Evolutionary conservation across 2,329 filamentous ascomycete species (phyloP).

Genomic region (Xylariaceae sp.): DNA sequence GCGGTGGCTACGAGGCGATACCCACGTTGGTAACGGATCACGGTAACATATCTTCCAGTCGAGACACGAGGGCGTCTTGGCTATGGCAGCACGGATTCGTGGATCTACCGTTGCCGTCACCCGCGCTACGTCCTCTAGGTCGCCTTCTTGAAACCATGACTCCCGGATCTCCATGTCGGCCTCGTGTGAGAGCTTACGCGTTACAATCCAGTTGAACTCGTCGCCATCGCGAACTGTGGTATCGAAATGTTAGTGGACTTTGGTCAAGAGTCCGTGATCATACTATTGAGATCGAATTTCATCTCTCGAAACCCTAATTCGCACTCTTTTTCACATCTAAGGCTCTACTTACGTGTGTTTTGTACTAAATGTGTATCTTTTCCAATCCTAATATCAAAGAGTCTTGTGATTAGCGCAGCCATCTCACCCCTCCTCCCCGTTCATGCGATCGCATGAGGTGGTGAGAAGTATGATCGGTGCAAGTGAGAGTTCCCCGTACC

Average conservation of each 20-base stretch:
- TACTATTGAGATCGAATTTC: neutral
- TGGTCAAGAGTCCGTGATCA: too few relatives aligned
- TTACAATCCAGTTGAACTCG: conserved; percentile 55
- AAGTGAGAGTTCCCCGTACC: conserved; percentile 29
- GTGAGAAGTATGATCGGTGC: neutral
- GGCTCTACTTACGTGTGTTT: conserved; percentile 42
- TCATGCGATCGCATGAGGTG: neutral
- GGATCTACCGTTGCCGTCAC: conserved; percentile 48
- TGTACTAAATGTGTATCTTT: conserved; percentile 51
- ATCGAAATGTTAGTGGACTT: neutral
- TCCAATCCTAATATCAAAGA: conserved; percentile 43
- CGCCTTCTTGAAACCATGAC: conserved; percentile 55
- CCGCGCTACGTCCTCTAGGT: conserved; percentile 50
- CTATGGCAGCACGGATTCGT: conserved; percentile 52
- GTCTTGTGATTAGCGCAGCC: conserved; percentile 5
- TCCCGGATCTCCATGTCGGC: conserved; percentile 52
- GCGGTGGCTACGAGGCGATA: conserved; percentile 51
- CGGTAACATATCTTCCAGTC: conserved; percentile 63
- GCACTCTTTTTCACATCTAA: too few relatives aligned
- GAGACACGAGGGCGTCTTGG: conserved; percentile 51
- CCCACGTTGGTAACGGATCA: conserved; percentile 58
- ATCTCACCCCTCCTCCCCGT: neutral
- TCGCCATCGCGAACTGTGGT: conserved; percentile 44
- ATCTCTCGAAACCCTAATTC: neutral
- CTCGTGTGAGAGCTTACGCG: conserved; percentile 50